A percentile compares a stretch with the other conserved stretches of the same genome.
Conservation (phyloP, 2,329 filamentous ascomycete species). For the Ophiostoma ulmi region DNA sequence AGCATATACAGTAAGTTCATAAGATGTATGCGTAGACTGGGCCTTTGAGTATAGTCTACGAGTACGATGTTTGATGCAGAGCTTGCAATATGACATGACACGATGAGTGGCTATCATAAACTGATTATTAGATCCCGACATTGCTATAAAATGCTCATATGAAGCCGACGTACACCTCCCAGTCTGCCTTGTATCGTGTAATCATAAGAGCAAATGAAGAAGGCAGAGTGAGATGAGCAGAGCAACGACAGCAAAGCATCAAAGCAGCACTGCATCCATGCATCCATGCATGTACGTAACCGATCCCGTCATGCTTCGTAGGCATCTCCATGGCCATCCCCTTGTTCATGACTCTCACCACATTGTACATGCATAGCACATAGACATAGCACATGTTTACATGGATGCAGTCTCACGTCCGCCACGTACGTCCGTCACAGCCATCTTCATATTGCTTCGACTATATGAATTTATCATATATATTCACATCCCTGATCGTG, state of each 20-base stretch:
- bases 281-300: neutral
- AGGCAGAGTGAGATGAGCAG: neutral
- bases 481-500: neutral
- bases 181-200: neutral
- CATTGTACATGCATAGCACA: conserved; percentile 3
- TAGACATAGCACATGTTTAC: neutral
- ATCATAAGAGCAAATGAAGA: neutral
- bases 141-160: neutral
- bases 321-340: neutral
- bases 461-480: neutral
- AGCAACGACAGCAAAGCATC: neutral
- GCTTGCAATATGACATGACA: neutral
- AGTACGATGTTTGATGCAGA: neutral
- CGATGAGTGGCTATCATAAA: neutral
- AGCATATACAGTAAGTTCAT: too few relatives aligned
- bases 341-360: neutral
- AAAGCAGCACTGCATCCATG: neutral
- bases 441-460: neutral
- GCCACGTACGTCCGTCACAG: conserved; percentile 7
- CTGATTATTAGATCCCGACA: neutral
- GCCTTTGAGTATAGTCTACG: too few relatives aligned
- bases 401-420: conserved; percentile 9
- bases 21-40: neutral
- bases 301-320: neutral
- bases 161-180: conserved; percentile 5